Base-by-base conservation (phyloP, 1,284 basidiomycete genomes). In the Wolfiporia cocos region DNA sequence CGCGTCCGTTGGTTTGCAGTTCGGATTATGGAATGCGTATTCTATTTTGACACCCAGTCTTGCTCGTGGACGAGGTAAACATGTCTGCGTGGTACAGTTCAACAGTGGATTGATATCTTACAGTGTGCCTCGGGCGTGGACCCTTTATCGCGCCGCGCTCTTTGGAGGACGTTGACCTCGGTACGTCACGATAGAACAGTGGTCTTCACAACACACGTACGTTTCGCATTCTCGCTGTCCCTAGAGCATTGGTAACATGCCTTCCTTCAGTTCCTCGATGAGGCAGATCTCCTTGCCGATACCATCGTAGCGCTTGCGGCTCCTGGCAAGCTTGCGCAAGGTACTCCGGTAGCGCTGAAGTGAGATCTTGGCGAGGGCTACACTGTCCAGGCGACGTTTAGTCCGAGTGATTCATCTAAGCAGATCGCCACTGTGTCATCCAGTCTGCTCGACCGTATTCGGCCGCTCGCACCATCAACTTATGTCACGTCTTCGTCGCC, bases 51-150 rank as follows among this genome's bases (percentile, higher is more conserved):
- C n/a, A n/a, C 33, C 30, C 55, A 78, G 78, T 90, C 49, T 67
- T 91, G 11, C 68, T 90, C 17, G 81, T 90, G 7, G 87, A 84
- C 49, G 81, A 84, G 62, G 67, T 67, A 41, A 19, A 30, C 20
- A 17, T 48, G 47, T 41, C 3, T 21, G 22, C 14, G 15, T 31
- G 2, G 29, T 4, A 34, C n/a, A 6, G 2, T 7, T 37, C 21
- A 3, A 21, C 15, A n/a, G n/a, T 24, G 15, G 21, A 32, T 37
- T 11, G 20, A 15, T 9, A 32, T 6, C 1, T 21, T 18, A 5
- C 17, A 80, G 62, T 86, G 85, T 52, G 87, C 82, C 2, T 86
- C 82, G 9, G 87, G 87, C 3, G 78, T 91, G 6, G 87, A 90
- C 58, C 86, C 87, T 0, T 62, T 89, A 23, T 86, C 85, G 35